Conservation (phyloP, 306 rosid genomes). For the Cicer pinnatifidum region DNA sequence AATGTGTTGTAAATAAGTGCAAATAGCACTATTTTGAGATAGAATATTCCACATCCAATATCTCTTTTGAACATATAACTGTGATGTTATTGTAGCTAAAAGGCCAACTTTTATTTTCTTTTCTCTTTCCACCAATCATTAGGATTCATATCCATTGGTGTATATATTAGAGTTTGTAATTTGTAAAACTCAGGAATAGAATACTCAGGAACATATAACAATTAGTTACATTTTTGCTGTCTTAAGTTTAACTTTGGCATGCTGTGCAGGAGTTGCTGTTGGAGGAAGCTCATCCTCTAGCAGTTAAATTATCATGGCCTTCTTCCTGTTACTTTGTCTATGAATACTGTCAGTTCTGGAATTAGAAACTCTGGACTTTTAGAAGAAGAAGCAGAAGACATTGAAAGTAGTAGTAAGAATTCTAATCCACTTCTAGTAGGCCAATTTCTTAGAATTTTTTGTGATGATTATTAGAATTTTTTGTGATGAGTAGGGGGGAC, state of each 20-base stretch:
- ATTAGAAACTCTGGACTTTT: slow-evolving; percentile 75
- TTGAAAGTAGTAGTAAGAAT: slow-evolving; percentile 74
- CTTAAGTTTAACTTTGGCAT: slow-evolving; percentile 34
- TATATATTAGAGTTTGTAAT: not conserved
- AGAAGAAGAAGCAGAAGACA: slow-evolving; percentile 85
- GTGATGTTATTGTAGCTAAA: not conserved
- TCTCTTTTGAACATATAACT: not conserved
- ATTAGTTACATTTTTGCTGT: not conserved
- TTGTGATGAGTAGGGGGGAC: too few relatives aligned
- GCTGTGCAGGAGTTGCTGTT: slow-evolving; percentile 69
- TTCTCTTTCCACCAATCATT: not conserved
- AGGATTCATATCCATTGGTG: not conserved
- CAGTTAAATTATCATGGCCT: slow-evolving; percentile 86
- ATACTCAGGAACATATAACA: not conserved
- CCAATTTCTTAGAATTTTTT: slow-evolving; percentile 38
- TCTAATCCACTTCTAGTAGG: slow-evolving; percentile 36
- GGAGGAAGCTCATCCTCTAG: slow-evolving; percentile 91
- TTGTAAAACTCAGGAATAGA: too few relatives aligned
- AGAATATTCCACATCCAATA: not conserved
- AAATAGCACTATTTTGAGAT: slow-evolving; percentile 1
- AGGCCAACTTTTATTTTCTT: not conserved
- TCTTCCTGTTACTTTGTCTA: slow-evolving; percentile 79
- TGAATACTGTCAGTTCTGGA: slow-evolving; percentile 85
- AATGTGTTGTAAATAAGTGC: not conserved
- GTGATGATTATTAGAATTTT: too few relatives aligned